Percentiles rank a stretch among this genome's conserved stretches.
These are phyloP conservation scores for Erodium moschatum DNA, from an alignment of 441 rosid species.

Conservation along the genomic window DNA sequence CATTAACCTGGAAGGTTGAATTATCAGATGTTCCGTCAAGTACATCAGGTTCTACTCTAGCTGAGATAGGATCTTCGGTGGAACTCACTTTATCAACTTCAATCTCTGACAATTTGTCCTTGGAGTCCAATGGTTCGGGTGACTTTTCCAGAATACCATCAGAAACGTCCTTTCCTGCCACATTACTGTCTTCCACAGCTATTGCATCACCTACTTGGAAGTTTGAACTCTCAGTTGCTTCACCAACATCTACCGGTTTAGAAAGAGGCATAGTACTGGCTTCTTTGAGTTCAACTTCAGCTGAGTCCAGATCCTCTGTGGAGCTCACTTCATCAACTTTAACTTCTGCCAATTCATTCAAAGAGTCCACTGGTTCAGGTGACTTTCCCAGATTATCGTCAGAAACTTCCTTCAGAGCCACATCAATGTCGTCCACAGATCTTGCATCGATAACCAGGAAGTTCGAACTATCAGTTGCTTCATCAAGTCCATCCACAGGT, in stretches of 20 bases:
- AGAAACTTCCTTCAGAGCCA: not conserved
- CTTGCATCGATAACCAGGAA: not conserved
- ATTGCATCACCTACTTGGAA: not conserved
- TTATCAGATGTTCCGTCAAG: not conserved
- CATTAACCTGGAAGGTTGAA: not conserved
- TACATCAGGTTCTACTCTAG: not conserved
- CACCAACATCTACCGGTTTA: not conserved
- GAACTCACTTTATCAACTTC: not conserved
- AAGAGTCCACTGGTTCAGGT: not conserved
- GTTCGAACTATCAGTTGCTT: slow-evolving; percentile 21
- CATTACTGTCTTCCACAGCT: not conserved
- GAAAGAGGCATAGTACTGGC: not conserved
- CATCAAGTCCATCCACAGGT: slow-evolving; percentile 25
- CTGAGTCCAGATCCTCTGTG: not conserved
- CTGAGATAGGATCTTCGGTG: not conserved
- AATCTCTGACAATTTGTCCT: not conserved
- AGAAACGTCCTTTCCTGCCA: not conserved
- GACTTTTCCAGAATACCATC: not conserved
- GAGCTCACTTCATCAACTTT: not conserved
- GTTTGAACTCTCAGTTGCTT: slow-evolving; percentile 1
- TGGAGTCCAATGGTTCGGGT: not conserved
- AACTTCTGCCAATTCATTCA: not conserved
- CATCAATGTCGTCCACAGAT: not conserved
- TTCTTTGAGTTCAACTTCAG: slow-evolving; percentile 4
- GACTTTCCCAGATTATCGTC: not conserved